Evolutionary conservation across 371 early-diverging fungal species (phyloP).

Genomic region (Apophysomyces sp.): DNA sequence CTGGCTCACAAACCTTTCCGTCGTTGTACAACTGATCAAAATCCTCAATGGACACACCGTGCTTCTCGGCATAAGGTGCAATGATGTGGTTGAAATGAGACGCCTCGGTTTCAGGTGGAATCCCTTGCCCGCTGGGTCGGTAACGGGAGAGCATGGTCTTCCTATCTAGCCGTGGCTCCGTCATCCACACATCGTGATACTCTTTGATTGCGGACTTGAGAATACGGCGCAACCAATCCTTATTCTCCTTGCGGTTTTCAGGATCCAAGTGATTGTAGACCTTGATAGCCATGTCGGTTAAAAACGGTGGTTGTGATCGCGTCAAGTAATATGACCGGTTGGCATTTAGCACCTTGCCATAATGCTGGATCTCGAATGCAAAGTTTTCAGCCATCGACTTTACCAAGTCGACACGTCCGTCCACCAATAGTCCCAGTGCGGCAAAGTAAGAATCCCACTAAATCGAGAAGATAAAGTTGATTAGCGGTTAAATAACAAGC

Average conservation of each 20-base stretch:
- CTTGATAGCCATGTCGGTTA: conserved; percentile 93
- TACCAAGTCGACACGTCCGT: conserved; percentile 81
- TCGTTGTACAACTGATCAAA: conserved; percentile 71
- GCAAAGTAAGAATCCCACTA: conserved; percentile 96
- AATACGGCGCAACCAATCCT: conserved; percentile 74
- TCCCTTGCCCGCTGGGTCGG: conserved; percentile 87
- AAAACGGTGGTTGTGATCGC: conserved; percentile 96
- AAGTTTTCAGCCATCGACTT: conserved; percentile 97
- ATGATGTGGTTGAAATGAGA: conserved; percentile 92
- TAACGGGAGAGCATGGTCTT: conserved; percentile 82
- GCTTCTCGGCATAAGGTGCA: conserved; percentile 77
- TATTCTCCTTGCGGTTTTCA: conserved; percentile 53
- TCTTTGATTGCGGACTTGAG: conserved; percentile 89
- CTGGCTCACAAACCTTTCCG: conserved; percentile 70
- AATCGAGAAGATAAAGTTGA: not conserved
- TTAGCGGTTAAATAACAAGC: not conserved
- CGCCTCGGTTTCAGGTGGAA: conserved; percentile 97
- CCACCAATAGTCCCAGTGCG: conserved; percentile 83
- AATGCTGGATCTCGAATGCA: conserved; percentile 92
- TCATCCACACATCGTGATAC: conserved; percentile 91
- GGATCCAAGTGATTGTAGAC: conserved; percentile 65
- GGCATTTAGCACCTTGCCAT: conserved; percentile 97
- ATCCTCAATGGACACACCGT: conserved; percentile 66
- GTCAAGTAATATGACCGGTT: conserved; percentile 96
- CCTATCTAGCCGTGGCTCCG: conserved; percentile 74